Percentiles rank a stretch among this genome's conserved stretches.
phyloP scores from a whole-genome alignment of 257 asterid species.

The Rauvolfia tetraphylla region DNA sequence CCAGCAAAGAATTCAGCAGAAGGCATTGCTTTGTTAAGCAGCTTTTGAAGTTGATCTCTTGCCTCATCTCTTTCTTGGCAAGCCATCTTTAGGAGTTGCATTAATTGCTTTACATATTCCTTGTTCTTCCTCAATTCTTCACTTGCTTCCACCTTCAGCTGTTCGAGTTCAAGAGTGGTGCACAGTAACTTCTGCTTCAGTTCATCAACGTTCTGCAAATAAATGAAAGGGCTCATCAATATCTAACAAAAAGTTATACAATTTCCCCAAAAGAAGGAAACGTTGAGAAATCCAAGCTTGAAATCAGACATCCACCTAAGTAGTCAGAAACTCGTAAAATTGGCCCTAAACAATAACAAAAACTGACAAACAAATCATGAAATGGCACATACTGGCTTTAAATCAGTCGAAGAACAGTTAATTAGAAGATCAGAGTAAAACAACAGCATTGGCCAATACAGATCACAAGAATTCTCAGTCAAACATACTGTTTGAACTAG shows the following conservation, averaged over 20 bases:
- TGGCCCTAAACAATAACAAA: neutral
- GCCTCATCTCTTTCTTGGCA: conserved; percentile 43
- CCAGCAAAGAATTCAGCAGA: conserved; percentile 11
- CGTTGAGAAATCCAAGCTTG: neutral
- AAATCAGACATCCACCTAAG: neutral
- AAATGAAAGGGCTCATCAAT: neutral
- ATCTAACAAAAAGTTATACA: neutral
- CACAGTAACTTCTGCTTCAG: conserved; percentile 31
- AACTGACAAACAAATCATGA: neutral
- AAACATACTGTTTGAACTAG: neutral
- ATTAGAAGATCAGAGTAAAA: conserved; percentile 4
- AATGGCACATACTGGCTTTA: neutral
- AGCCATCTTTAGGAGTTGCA: conserved; percentile 25
- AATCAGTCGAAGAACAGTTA: neutral
- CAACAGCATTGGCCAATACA: neutral
- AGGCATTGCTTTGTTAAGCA: conserved; percentile 31
- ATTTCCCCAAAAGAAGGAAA: neutral
- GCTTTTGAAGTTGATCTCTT: conserved; percentile 34
- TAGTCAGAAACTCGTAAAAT: neutral
- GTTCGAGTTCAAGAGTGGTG: conserved; percentile 31
- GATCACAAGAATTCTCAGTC: conserved; percentile 12
- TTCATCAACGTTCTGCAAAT: conserved; percentile 34
- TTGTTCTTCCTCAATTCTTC: conserved; percentile 33
- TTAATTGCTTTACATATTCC: conserved; percentile 26
- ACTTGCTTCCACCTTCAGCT: conserved; percentile 26